These are phyloP conservation scores for Umbelopsis sp. DNA, from an alignment of 192 early-diverging fungal genomes.

Conservation along the genomic window DNA sequence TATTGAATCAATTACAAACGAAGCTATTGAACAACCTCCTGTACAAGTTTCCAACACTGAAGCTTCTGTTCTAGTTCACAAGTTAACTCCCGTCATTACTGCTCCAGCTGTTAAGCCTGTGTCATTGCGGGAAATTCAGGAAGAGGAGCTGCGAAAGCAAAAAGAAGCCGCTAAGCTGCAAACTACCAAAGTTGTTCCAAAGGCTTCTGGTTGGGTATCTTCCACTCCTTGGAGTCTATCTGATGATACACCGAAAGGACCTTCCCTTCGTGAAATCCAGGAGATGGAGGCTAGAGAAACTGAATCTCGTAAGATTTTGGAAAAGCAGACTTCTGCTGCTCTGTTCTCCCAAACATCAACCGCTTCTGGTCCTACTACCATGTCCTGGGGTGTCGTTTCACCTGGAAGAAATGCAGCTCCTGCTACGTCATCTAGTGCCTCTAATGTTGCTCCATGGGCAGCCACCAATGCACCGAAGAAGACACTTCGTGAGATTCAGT, in stretches of 20 bases:
- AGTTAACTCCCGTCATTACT: background rate
- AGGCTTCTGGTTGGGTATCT: slow-evolving; percentile 8
- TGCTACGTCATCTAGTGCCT: slow-evolving; percentile 24
- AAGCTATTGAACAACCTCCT: background rate
- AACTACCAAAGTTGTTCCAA: slow-evolving; percentile 13
- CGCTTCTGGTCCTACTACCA: slow-evolving; percentile 15
- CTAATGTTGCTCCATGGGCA: slow-evolving; percentile 35
- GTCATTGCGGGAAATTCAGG: slow-evolving; percentile 48
- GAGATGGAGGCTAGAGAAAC: slow-evolving; percentile 59
- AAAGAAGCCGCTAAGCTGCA: slow-evolving; percentile 35
- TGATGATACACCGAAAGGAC: slow-evolving; percentile 34
- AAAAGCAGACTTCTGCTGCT: slow-evolving; percentile 35
- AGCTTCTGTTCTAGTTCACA: background rate
- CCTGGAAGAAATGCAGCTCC: slow-evolving; percentile 28
- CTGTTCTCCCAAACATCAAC: slow-evolving; percentile 6
- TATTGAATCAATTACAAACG: background rate
- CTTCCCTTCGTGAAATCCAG: slow-evolving; percentile 63
- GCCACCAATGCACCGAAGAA: slow-evolving; percentile 49
- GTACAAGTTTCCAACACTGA: background rate
- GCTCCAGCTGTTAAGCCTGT: slow-evolving; percentile 25
- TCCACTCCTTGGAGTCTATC: slow-evolving; percentile 8
- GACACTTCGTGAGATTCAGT: slow-evolving; percentile 58
- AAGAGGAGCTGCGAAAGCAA: slow-evolving; percentile 44
- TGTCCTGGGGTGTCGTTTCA: slow-evolving; percentile 42
- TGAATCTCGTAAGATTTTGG: slow-evolving; percentile 34